A percentile compares a stretch with the other conserved stretches of the same genome.
phyloP scores from a whole-genome alignment of 2,329 filamentous ascomycete species.

The Aspergillus sp. region DNA sequence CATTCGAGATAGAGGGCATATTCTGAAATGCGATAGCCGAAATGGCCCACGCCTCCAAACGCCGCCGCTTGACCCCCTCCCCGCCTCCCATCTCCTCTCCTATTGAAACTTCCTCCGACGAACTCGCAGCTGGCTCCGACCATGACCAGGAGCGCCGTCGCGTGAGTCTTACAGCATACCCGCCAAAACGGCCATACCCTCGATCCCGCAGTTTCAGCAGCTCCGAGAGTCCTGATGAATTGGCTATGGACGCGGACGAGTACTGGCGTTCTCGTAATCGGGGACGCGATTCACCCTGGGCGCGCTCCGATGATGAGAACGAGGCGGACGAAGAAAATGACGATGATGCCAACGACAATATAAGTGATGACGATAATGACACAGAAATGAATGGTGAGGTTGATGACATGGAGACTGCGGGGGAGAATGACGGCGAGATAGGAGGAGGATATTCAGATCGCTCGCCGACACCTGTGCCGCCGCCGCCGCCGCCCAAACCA shows the following conservation, averaged over 20 bases:
- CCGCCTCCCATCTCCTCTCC: slow-evolving; percentile 23
- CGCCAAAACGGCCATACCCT: slow-evolving; percentile 29
- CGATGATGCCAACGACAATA: not conserved
- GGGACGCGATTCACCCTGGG: slow-evolving; percentile 25
- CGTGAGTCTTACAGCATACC: slow-evolving; percentile 35
- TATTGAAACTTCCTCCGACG: slow-evolving; percentile 40
- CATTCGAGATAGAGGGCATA: not conserved
- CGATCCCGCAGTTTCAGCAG: slow-evolving; percentile 29
- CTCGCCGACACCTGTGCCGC: slow-evolving; percentile 38
- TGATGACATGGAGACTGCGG: slow-evolving; percentile 8
- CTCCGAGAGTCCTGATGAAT: slow-evolving; percentile 49
- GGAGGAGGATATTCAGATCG: slow-evolving; percentile 26
- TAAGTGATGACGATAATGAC: slow-evolving; percentile 1
- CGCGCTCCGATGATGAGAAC: slow-evolving; percentile 13
- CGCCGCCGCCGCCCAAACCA: slow-evolving; percentile 50
- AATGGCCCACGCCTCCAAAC: slow-evolving; percentile 25
- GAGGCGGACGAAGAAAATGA: slow-evolving; percentile 4
- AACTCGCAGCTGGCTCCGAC: slow-evolving; percentile 38
- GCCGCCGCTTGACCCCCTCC: slow-evolving; percentile 33
- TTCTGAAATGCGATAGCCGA: not conserved
- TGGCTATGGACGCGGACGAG: slow-evolving; percentile 38
- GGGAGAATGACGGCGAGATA: slow-evolving; percentile 17
- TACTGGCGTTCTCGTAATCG: slow-evolving; percentile 35
- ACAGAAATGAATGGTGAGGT: slow-evolving; percentile 4
- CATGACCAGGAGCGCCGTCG: slow-evolving; percentile 38